Evolutionary conservation across 768 basidiomycete genomes (phyloP).

Genomic region (Amanita muscaria): DNA sequence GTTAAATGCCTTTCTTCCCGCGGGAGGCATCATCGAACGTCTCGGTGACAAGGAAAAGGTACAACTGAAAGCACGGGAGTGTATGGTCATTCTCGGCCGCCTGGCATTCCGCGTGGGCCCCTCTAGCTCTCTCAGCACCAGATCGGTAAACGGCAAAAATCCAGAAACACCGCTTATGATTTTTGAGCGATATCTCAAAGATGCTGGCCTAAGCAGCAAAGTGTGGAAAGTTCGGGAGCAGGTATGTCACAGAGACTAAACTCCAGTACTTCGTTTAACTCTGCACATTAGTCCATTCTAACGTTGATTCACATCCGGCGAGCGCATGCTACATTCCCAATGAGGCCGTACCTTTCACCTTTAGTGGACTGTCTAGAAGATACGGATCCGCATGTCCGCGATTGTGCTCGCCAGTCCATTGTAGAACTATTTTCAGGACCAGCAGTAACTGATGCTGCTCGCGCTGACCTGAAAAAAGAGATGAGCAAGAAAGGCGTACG

Average conservation of each 20-base stretch:
- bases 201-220: slow-evolving; percentile 70
- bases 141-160: slow-evolving; percentile 46
- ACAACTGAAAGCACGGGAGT: slow-evolving; percentile 67
- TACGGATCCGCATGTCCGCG: slow-evolving; percentile 82
- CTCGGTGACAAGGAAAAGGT: slow-evolving; percentile 75
- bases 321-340: slow-evolving; percentile 62
- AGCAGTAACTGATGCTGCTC: slow-evolving; percentile 75
- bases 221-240: slow-evolving; percentile 84
- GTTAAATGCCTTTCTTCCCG: slow-evolving; percentile 58
- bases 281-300: slow-evolving; percentile 41
- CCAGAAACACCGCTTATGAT: slow-evolving; percentile 58
- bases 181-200: slow-evolving; percentile 66
- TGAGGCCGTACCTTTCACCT: slow-evolving; percentile 68
- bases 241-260: slow-evolving; percentile 33
- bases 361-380: slow-evolving; percentile 88
- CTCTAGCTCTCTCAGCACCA: slow-evolving; percentile 33
- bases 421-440: slow-evolving; percentile 82
- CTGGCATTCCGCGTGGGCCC: slow-evolving; percentile 56
- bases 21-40: slow-evolving; percentile 74
- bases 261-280: not conserved
- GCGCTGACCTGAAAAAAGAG: slow-evolving; percentile 90
- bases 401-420: slow-evolving; percentile 72
- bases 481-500: slow-evolving; percentile 78
- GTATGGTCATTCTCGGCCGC: slow-evolving; percentile 66
- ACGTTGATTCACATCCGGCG: slow-evolving; percentile 69